Base-by-base conservation (phyloP, 306 rosid genomes). In the Inga leiocalycina region DNA sequence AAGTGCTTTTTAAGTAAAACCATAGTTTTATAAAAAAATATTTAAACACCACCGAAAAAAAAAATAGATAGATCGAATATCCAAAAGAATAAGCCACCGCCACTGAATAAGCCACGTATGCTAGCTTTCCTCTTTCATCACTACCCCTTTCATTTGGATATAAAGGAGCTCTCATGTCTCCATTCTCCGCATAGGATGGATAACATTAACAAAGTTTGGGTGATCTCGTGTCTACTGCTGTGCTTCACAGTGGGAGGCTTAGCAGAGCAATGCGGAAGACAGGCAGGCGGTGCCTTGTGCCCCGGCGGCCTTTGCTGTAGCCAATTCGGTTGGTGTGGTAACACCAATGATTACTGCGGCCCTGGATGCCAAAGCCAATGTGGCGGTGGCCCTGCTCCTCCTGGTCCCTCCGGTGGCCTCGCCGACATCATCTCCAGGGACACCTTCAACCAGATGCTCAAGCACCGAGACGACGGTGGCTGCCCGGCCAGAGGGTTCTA, bases 241-340 rank as follows among this genome's bases (percentile, higher is more conserved):
- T 57, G 17, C 4, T 30, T 27, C 0, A 8, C 34, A 1, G 34
- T 12, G 30, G 79, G 67, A 52, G 49, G 79, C 10, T 3, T 1
- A 19, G 89, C 51, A 30, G 89, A 86, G 82, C 87, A 83, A 15
- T 86, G 89, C 27, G 89, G 89, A 52, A 71, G 68, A 0, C 89
- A 86, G 45, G 85, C 85, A 44, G 89, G 92, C n/a, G 91, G 91
- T 51, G 91, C 86, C 0, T 0, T 74, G 37, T 90, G 93, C 59
- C 87, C 89, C 0, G 89, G 89, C 2, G 89, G 89, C 2, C 30
- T 59, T 4, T 90, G 93, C 75, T 90, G 93, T 81, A 90, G 93
- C 85, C 2, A 85, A 34, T 87, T 6, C 8, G 93, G 93, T 32
- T 90, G 91, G 91, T 88, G 93, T 17, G 90, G 93, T 37, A 17